Conservation (phyloP, 306 rosid species). For the Calophaca sinica region DNA sequence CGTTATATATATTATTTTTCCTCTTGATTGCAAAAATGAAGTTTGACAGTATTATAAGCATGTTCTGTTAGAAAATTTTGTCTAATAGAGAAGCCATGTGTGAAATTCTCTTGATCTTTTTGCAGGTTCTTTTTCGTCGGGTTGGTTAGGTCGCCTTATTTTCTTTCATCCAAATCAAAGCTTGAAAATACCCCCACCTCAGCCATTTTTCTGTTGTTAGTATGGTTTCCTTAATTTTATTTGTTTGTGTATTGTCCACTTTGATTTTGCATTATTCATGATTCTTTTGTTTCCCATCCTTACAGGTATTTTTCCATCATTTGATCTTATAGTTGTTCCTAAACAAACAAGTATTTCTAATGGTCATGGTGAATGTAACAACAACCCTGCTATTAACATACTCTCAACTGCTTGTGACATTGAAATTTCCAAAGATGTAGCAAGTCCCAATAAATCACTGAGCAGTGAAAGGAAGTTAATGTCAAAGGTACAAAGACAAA, state of each 20-base stretch:
- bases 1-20: neutral
- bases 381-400: neutral
- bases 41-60: conserved; percentile 14
- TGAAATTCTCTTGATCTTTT: conserved; percentile 32
- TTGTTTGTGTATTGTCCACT: neutral
- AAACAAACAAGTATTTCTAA: neutral
- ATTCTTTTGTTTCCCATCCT: neutral
- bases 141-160: conserved; percentile 51
- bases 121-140: conserved; percentile 32
- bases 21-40: conserved; percentile 20
- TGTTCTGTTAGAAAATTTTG: neutral
- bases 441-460: conserved; percentile 3
- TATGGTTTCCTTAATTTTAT: conserved; percentile 33
- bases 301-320: conserved; percentile 48
- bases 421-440: neutral
- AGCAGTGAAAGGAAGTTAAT: neutral
- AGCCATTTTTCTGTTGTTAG: conserved; percentile 46
- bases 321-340: conserved; percentile 26
- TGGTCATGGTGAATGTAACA: neutral
- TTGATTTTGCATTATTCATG: neutral
- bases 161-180: conserved; percentile 41
- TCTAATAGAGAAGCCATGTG: neutral
- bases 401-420: neutral
- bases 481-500: conserved; percentile 26
- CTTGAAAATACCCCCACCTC: conserved; percentile 33